Base-by-base conservation (phyloP, 768 basidiomycete species). In the Pleurotus pulmonarius region DNA sequence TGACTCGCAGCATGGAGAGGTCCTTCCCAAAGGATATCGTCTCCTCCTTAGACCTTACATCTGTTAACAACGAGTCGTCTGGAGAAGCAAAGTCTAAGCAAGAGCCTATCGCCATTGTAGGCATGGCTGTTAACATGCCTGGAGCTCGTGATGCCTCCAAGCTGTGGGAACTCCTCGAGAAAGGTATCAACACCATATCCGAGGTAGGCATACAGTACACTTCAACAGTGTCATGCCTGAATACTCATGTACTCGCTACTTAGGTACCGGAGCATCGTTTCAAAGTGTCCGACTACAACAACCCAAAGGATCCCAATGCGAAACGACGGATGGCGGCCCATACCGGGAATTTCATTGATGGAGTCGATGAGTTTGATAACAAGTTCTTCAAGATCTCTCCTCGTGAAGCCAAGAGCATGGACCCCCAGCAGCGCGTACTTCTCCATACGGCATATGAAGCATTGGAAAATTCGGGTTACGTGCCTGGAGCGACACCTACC, bases 401-500 rank as follows among this genome's bases (percentile, higher is more conserved):
- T 1, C 80, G 88, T 4, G 88, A 90, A 67, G 88, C 89, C 12
- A 81, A 72, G 58, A 82, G 75, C 65, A 90, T 90, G 87, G 86
- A 90, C 63, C 88, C 89, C 5, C 88, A 90, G 60, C 87, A 89
- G 59, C 79, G 88, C 4, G 61, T 90, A 34, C 70, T 90, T 4
- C 74, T 90, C 13, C 86, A 86, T 39, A 76, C 80, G 2, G 85
- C 84, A 4, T 81, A 87, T 53, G 78, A 86, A 56, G 88, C 88
- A 0, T 72, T 90, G 3, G 87, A 90, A 64, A 76, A 83, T 58
- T 78, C 87, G 3, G 89, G 88, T 0, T 90, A 86, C 63, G 81
- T 87, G 12, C 86, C 87, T 0, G 69, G 81, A 49, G 73, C 79
- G 1, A 84, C 83, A 0, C 68, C 74, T 5, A 73, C 76, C 3